phyloP scores from a whole-genome alignment of 169 alveolate species.

The Plasmodium yoelii region DNA sequence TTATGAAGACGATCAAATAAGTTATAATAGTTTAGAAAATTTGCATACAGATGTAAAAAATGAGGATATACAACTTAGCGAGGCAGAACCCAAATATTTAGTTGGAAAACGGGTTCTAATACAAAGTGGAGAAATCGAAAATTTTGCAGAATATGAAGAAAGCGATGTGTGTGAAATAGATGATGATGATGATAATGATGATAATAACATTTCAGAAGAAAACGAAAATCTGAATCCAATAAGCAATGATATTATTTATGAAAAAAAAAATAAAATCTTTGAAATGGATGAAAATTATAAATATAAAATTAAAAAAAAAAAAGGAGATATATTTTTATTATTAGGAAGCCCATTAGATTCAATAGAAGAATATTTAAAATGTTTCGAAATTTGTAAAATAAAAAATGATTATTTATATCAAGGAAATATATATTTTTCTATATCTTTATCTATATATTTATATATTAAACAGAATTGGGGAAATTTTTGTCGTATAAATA shows the following conservation, averaged over 20 bases:
- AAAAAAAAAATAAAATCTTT: neutral
- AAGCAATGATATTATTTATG: neutral
- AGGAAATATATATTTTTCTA: constrained; percentile 50
- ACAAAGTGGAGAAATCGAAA: neutral
- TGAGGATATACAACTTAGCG: too few species aligned
- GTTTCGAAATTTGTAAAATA: constrained; percentile 30
- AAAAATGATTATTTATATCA: constrained; percentile 13
- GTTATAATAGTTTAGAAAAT: too few species aligned
- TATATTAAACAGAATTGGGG: constrained; percentile 62
- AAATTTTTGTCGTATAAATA: constrained; percentile 25
- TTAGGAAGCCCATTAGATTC: constrained; percentile 72
- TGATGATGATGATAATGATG: too few species aligned
- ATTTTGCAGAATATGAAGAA: neutral
- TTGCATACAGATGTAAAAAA: too few species aligned
- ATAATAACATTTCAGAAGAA: neutral
- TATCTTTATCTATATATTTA: constrained; percentile 17
- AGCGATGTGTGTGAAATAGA: neutral
- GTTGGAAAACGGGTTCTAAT: too few species aligned
- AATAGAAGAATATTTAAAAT: constrained; percentile 24
- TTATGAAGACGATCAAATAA: too few species aligned
- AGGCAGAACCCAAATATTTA: too few species aligned
- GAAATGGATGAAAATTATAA: neutral
- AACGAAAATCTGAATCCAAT: neutral
- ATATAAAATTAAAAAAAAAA: constrained; percentile 28
- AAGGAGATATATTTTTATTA: constrained; percentile 67